phyloP scores from a whole-genome alignment of 176 grass and related monocot species.

The Cocos nucifera region DNA sequence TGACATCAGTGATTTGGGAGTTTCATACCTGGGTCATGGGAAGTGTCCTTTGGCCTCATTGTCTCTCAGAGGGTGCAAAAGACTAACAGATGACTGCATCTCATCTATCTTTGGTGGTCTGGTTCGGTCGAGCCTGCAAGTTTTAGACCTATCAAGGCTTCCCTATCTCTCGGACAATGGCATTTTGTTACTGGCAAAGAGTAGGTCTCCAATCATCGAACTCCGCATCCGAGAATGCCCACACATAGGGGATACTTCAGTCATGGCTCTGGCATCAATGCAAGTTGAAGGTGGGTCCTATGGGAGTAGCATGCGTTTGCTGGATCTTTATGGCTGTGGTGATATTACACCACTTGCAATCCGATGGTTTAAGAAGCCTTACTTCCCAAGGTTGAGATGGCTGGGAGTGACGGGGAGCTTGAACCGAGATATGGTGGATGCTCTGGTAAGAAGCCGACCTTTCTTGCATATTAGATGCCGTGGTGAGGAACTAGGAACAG shows the following conservation, averaged over 20 bases:
- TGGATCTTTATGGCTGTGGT: constrained; percentile 73
- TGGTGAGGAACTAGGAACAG: constrained; percentile 67
- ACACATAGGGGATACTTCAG: constrained; percentile 59
- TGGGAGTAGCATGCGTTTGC: constrained; percentile 58
- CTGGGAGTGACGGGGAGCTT: constrained; percentile 70
- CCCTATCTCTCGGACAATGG: constrained; percentile 61
- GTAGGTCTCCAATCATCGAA: constrained; percentile 46
- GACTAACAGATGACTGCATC: constrained; percentile 67
- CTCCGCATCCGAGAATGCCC: constrained; percentile 62
- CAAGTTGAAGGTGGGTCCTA: constrained; percentile 65
- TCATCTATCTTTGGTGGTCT: constrained; percentile 49
- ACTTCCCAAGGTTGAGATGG: constrained; percentile 75
- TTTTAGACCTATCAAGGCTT: constrained; percentile 76
- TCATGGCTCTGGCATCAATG: constrained; percentile 96
- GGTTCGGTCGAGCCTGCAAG: constrained; percentile 49
- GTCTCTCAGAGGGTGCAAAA: constrained; percentile 78
- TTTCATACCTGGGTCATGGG: constrained; percentile 67
- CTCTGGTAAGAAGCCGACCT: constrained; percentile 57
- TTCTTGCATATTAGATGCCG: constrained; percentile 64
- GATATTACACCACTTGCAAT: constrained; percentile 69
- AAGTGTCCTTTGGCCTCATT: constrained; percentile 56
- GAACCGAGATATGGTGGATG: constrained; percentile 87
- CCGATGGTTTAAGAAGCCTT: constrained; percentile 93
- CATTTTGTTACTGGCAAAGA: constrained; percentile 65
- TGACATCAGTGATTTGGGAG: constrained; percentile 51